Percentiles rank a stretch among this genome's conserved stretches.
These are phyloP conservation scores for Tolypocladium capitatum DNA, from an alignment of 2,329 filamentous ascomycete species.

Conservation along the genomic window DNA sequence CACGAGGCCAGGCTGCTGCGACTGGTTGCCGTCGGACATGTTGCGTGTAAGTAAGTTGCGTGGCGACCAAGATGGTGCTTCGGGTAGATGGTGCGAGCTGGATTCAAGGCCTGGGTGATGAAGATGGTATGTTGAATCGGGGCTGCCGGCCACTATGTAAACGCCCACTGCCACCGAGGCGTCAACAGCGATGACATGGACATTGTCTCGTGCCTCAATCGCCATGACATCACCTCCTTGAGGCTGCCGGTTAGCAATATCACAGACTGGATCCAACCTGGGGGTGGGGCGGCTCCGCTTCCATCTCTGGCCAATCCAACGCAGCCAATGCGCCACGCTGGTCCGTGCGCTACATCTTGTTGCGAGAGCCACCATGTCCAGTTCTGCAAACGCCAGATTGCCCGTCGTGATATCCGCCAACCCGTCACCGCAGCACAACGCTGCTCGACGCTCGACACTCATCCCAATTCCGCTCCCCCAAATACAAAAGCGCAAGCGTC, in stretches of 20 bases:
- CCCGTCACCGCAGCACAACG: constrained; percentile 1
- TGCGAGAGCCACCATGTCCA: constrained; percentile 15
- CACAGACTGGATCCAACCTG: too few species aligned
- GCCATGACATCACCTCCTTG: not conserved
- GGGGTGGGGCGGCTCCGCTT: not conserved
- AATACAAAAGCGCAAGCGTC: not conserved
- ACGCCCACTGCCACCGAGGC: not conserved
- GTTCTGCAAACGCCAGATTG: constrained; percentile 7
- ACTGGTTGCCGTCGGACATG: constrained; percentile 17
- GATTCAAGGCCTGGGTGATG: not conserved
- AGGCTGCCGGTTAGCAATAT: not conserved
- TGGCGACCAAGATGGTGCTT: not conserved
- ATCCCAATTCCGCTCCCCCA: not conserved
- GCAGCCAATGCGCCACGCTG: not conserved
- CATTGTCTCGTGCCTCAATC: not conserved
- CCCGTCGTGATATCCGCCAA: not conserved
- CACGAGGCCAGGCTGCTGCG: constrained; percentile 44
- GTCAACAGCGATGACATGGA: not conserved
- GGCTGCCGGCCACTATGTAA: not conserved
- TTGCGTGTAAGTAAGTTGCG: not conserved
- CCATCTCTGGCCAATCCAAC: not conserved
- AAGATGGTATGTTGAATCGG: not conserved
- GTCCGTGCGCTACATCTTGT: not conserved
- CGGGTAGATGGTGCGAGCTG: not conserved
- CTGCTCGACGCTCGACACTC: not conserved